These are phyloP conservation scores for Steccherinum ochraceum DNA, from an alignment of 768 basidiomycete species.

Conservation along the genomic window DNA sequence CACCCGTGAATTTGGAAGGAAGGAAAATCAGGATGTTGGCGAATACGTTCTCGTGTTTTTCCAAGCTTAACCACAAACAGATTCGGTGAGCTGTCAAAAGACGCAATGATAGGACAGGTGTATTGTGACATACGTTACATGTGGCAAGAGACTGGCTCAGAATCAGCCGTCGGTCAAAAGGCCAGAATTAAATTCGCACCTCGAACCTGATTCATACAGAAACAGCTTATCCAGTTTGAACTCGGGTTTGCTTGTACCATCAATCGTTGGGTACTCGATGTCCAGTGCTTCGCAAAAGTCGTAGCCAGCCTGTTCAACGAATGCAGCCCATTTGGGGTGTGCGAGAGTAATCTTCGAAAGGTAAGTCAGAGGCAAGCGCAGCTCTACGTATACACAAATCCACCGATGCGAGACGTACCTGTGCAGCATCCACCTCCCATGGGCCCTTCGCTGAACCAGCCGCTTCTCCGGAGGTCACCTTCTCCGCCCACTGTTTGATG, in stretches of 20 bases:
- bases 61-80: no score
- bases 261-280: no score
- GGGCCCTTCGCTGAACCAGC: conserved; percentile 40
- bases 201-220: conserved; percentile 40
- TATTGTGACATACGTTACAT: conserved; percentile 35
- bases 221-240: conserved; percentile 41
- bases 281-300: conserved; percentile 31
- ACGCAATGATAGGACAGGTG: not conserved
- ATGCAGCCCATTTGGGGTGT: conserved; percentile 34
- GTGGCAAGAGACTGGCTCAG: conserved; percentile 30
- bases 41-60: conserved; percentile 43
- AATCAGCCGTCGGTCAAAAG: not conserved
- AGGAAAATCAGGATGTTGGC: conserved; percentile 43
- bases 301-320: conserved; percentile 22
- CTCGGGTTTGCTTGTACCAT: conserved; percentile 20
- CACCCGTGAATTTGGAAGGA: conserved; percentile 41
- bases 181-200: conserved; percentile 26
- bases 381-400: not conserved
- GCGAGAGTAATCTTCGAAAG: not conserved
- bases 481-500: conserved; percentile 28
- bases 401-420: no score
- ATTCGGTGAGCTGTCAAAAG: not conserved
- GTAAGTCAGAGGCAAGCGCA: not conserved
- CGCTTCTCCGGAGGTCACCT: conserved; percentile 41
- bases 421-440: conserved; percentile 41